Conservation (phyloP, 352 stramenopile genomes). For the Plasmopara halstedii region DNA sequence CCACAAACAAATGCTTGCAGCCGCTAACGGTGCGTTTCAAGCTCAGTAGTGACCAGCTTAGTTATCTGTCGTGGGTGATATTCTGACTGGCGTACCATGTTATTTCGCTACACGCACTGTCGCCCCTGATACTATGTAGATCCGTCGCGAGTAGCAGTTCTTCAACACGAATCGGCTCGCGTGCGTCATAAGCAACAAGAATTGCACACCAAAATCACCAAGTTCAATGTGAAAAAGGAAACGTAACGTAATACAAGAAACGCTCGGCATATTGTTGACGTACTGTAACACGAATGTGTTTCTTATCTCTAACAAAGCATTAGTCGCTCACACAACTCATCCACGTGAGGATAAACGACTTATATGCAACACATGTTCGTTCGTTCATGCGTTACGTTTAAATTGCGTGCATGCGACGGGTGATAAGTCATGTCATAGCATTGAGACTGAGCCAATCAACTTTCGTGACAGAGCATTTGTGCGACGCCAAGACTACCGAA, state of each 20-base stretch:
- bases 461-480: slow-evolving; percentile 30
- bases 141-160: slow-evolving; percentile 40
- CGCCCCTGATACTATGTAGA: slow-evolving; percentile 20
- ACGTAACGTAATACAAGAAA: slow-evolving; percentile 17
- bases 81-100: slow-evolving; percentile 5
- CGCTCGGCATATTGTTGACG: slow-evolving; percentile 6
- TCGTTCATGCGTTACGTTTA: slow-evolving; percentile 1
- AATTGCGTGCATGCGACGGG: background rate
- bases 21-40: slow-evolving; percentile 45
- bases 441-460: slow-evolving; percentile 12
- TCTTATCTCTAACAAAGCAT: background rate
- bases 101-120: slow-evolving; percentile 8
- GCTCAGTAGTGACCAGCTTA: slow-evolving; percentile 2
- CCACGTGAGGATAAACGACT: slow-evolving; percentile 1
- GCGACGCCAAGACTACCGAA: slow-evolving; percentile 29
- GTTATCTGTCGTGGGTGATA: slow-evolving; percentile 20
- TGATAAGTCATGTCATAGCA: slow-evolving; percentile 5
- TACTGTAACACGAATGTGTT: background rate
- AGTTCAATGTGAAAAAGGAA: slow-evolving; percentile 24
- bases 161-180: slow-evolving; percentile 47
- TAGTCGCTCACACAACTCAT: background rate
- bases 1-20: slow-evolving; percentile 23
- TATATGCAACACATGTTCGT: background rate
- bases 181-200: slow-evolving; percentile 47
- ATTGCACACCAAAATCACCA: slow-evolving; percentile 16